Evolutionary conservation across 768 basidiomycete species (phyloP).

Genomic region (Steccherinum ochraceum): DNA sequence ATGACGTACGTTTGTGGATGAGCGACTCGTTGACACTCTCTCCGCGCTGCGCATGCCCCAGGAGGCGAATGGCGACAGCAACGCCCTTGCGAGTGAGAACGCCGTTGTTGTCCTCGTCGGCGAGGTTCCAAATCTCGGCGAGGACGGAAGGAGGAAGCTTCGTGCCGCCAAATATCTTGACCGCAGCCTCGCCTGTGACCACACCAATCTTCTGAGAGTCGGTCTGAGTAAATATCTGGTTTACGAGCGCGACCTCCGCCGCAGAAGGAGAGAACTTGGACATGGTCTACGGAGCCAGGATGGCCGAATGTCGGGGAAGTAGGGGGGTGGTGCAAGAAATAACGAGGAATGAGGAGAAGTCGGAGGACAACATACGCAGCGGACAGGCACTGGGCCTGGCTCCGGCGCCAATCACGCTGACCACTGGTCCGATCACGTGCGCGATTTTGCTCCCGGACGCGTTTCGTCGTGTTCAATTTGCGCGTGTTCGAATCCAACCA

Average conservation of each 20-base stretch:
- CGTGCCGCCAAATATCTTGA: conserved; percentile 79
- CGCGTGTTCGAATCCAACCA: conserved; percentile 13
- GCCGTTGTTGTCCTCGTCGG: conserved; percentile 92
- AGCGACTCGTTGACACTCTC: conserved; percentile 59
- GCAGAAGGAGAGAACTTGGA: conserved; percentile 41
- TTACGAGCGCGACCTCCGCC: conserved; percentile 51
- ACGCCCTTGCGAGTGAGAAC: conserved; percentile 86
- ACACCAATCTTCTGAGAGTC: conserved; percentile 80
- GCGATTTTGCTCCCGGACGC: conserved; percentile 15
- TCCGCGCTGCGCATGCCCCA: conserved; percentile 89
- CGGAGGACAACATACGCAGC: background rate
- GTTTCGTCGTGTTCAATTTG: no score
- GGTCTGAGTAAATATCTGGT: conserved; percentile 64
- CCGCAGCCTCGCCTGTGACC: conserved; percentile 86
- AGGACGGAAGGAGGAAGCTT: conserved; percentile 71
- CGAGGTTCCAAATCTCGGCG: conserved; percentile 90
- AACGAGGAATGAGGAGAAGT: background rate
- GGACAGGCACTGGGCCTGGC: no score
- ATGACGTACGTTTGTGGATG: conserved; percentile 55
- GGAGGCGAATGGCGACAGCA: conserved; percentile 81
- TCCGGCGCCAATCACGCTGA: no score
- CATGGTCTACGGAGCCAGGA: conserved; percentile 26
- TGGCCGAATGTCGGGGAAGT: background rate
- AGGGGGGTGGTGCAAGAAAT: no score
- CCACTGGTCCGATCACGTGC: no score